Conservation (phyloP, 768 basidiomycete species). For the Lactifluus hygrophoroides region DNA sequence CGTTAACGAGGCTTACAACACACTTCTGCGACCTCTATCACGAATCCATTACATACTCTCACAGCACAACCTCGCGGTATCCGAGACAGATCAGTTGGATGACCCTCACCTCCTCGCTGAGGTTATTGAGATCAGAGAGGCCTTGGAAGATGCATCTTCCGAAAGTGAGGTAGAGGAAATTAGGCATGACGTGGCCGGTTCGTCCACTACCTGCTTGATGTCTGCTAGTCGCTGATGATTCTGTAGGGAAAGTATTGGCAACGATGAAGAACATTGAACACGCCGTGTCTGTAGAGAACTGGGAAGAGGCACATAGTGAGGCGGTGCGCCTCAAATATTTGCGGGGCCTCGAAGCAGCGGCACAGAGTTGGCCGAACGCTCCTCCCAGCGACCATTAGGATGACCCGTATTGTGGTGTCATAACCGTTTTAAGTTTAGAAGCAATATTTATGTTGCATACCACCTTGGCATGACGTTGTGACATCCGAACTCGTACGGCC, state of each 20-base stretch:
- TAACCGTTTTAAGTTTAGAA: background rate
- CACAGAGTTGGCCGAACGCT: conserved; percentile 28
- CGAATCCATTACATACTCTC: conserved; percentile 78
- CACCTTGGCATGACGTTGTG: background rate
- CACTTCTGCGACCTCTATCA: conserved; percentile 59
- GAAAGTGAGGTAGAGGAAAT: conserved; percentile 43
- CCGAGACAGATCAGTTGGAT: conserved; percentile 64
- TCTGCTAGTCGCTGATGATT: background rate
- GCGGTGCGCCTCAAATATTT: conserved; percentile 71
- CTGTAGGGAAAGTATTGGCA: conserved; percentile 43
- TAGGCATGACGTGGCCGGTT: conserved; percentile 47
- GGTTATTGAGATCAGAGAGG: conserved; percentile 73
- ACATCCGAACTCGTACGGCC: background rate
- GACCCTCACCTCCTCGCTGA: conserved; percentile 65
- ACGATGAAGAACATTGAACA: conserved; percentile 40
- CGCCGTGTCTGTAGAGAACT: conserved; percentile 44
- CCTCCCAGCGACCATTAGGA: conserved; percentile 24
- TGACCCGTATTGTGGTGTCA: background rate
- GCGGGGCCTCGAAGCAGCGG: conserved; percentile 51
- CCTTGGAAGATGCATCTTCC: conserved; percentile 55
- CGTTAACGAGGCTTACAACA: conserved; percentile 77
- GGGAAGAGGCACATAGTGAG: conserved; percentile 46
- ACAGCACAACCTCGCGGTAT: conserved; percentile 45
- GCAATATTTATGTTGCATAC: background rate
- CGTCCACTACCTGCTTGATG: conserved; percentile 18